These are phyloP conservation scores for Ceratocystis ficicola DNA, from an alignment of 2,329 filamentous ascomycete genomes.

Conservation along the genomic window DNA sequence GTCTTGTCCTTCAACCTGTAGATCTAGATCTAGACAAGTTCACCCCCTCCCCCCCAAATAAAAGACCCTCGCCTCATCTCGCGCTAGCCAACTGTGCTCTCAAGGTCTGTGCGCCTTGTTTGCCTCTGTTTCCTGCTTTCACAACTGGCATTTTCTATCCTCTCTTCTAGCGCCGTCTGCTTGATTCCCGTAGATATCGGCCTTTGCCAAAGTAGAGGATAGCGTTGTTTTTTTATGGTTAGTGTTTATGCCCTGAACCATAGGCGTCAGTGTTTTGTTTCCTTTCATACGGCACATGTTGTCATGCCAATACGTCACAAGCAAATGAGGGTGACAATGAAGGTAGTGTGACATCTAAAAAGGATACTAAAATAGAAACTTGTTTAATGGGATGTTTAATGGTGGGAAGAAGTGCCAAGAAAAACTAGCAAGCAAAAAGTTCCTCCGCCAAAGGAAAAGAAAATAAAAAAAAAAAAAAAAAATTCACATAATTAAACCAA, in stretches of 20 bases:
- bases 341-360: background rate
- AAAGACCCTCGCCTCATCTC: no score
- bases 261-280: background rate
- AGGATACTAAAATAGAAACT: background rate
- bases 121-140: no score
- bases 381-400: conserved; percentile 10
- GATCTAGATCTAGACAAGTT: conserved; percentile 2
- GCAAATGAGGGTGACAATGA: background rate
- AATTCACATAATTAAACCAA: background rate
- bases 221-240: no score
- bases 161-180: background rate
- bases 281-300: background rate
- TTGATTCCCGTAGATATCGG: background rate
- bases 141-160: no score
- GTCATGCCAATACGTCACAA: conserved; percentile 2
- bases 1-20: background rate
- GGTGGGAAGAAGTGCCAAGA: background rate
- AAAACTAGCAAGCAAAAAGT: conserved; percentile 2
- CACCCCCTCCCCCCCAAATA: background rate
- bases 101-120: background rate
- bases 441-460: background rate
- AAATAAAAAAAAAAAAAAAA: background rate
- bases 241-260: background rate
- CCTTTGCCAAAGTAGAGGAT: no score
- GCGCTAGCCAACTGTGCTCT: no score